A percentile compares a stretch with the other conserved stretches of the same genome.
Evolutionary conservation across 768 basidiomycete genomes (phyloP).

Genomic region (Filobasidium wieringae): DNA sequence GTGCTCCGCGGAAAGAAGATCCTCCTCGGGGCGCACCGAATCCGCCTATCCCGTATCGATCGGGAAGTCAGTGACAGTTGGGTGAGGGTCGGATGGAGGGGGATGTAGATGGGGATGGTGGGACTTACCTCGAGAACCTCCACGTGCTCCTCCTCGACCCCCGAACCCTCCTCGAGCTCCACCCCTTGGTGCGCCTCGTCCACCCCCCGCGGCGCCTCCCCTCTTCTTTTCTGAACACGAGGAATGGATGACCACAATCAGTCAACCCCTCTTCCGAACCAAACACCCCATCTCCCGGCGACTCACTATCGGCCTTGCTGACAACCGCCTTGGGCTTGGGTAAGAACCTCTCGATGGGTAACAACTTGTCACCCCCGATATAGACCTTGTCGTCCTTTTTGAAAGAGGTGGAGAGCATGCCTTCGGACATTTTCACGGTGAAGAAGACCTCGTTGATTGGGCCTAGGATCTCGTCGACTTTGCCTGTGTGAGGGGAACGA

Average conservation of each 20-base stretch:
- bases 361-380: constrained; percentile 90
- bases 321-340: constrained; percentile 83
- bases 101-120: constrained; percentile 5
- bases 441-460: constrained; percentile 98
- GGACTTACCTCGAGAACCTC: constrained; percentile 26
- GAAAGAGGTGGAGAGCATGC: constrained; percentile 90
- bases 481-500: no score
- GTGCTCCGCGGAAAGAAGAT: constrained; percentile 18
- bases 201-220: constrained; percentile 23
- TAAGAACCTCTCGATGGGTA: constrained; percentile 90
- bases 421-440: constrained; percentile 90
- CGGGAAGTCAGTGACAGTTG: not conserved
- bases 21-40: constrained; percentile 15
- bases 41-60: not conserved
- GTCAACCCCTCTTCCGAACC: constrained; percentile 7
- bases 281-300: not conserved
- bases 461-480: constrained; percentile 98
- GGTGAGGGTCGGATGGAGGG: not conserved
- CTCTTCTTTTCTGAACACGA: constrained; percentile 8
- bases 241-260: constrained; percentile 7
- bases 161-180: constrained; percentile 38
- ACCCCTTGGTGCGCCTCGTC: constrained; percentile 33
- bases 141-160: constrained; percentile 18
- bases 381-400: constrained; percentile 97
- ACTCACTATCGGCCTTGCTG: constrained; percentile 42